These are phyloP conservation scores for Copromyces sp. DNA, from an alignment of 495 filamentous ascomycete species.

Conservation along the genomic window DNA sequence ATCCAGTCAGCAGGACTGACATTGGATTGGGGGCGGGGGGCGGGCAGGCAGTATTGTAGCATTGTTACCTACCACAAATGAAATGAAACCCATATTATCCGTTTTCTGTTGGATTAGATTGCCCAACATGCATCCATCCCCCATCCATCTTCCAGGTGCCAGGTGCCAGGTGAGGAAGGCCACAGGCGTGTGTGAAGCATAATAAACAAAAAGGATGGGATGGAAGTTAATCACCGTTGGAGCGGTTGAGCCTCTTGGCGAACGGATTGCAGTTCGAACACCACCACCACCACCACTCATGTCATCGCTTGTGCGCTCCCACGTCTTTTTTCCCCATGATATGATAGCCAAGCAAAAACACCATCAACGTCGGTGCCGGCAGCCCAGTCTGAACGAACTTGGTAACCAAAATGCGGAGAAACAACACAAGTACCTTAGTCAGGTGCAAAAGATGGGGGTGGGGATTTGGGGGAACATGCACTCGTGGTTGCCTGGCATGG, in stretches of 20 bases:
- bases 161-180: neutral
- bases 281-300: too few relatives aligned
- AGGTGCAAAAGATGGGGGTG: neutral
- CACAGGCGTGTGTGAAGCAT: neutral
- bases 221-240: neutral
- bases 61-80: neutral
- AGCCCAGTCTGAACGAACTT: neutral
- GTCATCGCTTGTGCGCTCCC: too few relatives aligned
- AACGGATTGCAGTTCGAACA: too few relatives aligned
- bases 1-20: neutral
- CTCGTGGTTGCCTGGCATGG: too few relatives aligned
- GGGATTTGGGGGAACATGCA: neutral
- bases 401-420: neutral
- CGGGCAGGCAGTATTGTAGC: neutral
- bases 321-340: too few relatives aligned
- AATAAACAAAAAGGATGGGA: neutral
- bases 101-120: neutral
- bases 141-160: too few relatives aligned
- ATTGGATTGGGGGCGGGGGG: neutral
- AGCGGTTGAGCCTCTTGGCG: neutral
- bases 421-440: neutral
- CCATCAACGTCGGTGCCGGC: neutral
- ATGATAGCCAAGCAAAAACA: too few relatives aligned
- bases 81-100: neutral
- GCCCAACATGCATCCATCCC: neutral